Conservation (phyloP, 164 flowering plant genomes). For the Sedum album region DNA sequence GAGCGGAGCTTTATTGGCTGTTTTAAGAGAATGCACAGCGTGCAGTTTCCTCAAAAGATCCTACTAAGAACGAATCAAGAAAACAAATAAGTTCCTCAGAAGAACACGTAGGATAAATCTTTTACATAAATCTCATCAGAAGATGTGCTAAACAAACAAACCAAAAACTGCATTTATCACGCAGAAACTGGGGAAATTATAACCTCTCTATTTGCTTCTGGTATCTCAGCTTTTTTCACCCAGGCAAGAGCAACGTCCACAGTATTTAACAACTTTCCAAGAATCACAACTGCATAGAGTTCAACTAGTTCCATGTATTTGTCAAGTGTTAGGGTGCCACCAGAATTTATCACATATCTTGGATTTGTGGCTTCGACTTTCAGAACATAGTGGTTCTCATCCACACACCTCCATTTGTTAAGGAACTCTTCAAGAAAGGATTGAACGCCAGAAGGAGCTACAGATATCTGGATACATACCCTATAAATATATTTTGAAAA, state of each 20-base stretch:
- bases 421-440: conserved; percentile 68
- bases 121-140: no score
- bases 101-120: no score
- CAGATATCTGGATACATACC: conserved; percentile 57
- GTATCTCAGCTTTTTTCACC: conserved; percentile 70
- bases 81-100: background rate
- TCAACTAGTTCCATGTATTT: conserved; percentile 67
- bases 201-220: conserved; percentile 66
- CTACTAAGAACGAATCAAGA: conserved; percentile 13
- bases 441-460: conserved; percentile 36
- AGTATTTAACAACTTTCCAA: conserved; percentile 32
- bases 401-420: conserved; percentile 45
- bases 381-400: conserved; percentile 29
- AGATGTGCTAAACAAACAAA: background rate
- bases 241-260: conserved; percentile 51
- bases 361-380: conserved; percentile 16
- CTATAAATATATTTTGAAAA: conserved; percentile 18
- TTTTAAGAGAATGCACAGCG: conserved; percentile 26
- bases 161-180: background rate
- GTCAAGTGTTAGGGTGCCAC: conserved; percentile 29
- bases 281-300: conserved; percentile 49
- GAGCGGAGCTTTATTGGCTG: conserved; percentile 14
- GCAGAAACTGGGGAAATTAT: background rate
- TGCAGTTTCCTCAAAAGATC: conserved; percentile 38
- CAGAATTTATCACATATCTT: conserved; percentile 14